Base-by-base conservation (phyloP, 495 filamentous ascomycete genomes). In the Aspergillus olivimuriae region DNA sequence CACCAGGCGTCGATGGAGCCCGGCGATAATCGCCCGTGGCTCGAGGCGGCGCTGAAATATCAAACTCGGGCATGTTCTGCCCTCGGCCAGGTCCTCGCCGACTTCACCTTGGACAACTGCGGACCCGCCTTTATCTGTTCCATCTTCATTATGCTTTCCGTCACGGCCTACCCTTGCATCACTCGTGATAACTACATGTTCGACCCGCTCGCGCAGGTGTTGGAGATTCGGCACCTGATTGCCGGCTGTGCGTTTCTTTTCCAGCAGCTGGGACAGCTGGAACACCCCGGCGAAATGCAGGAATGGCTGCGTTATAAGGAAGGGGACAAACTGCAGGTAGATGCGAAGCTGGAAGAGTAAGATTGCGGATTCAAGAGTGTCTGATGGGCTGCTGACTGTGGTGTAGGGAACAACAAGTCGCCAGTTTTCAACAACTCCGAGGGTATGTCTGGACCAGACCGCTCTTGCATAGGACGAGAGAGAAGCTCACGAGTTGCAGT, bases 1-100 rank as follows among this genome's bases (percentile, higher is more conserved):
- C 73, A 76, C 40, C 50, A 77, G 20, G 63, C 64, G 3, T 61
- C 63, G 28, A n/a, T 62, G 2, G 62, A 68, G 28, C 15, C 44
- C 8, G 50, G 55, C 15, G 55, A 66, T 17, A 54, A 55, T n/a
- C 49, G 50, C 3, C 30, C 31, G 10, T 66, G 62, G 62, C 32
- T 68, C 9, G 59, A 68, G 26, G 39, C 54, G 12, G 66, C 62
- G 0, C 50, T 65, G 19, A 51, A 55, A 19, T 68, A 70, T 32
- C 66, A 70, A 41, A 60, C 53, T 24, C 56, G 59, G 11, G 56
- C 66, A 1, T 65, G 63, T 21, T 57, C 64, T 11, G 59, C 62
- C 0, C 47, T 70, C 14, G 53, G 62, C 8, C 55, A 52, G 20
- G 43, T 55, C 6, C 43, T 70, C 10, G 44, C 58, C 4, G 52